A percentile compares a stretch with the other conserved stretches of the same genome.
phyloP scores from a whole-genome alignment of 2,329 filamentous ascomycete species.

The Allantophomopsis cytisporea region DNA sequence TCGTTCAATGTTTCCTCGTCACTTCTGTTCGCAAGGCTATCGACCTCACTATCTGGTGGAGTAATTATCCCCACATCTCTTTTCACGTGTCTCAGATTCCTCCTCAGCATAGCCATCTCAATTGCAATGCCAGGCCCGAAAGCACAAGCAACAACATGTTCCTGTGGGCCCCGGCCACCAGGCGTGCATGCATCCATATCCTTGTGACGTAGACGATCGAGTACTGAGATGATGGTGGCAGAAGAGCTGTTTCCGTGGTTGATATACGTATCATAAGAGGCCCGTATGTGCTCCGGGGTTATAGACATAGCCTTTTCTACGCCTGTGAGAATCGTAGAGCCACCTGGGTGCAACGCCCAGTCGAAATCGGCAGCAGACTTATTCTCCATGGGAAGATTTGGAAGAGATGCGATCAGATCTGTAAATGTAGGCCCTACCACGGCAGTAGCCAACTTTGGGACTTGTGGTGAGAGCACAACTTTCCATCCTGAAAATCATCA shows the following conservation, averaged over 20 bases:
- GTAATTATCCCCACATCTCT: constrained; percentile 13
- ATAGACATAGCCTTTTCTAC: constrained; percentile 45
- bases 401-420: constrained; percentile 34
- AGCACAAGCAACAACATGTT: constrained; percentile 52
- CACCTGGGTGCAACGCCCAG: constrained; percentile 63
- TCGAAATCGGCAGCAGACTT: constrained; percentile 44
- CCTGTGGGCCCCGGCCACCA: constrained; percentile 28
- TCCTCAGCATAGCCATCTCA: constrained; percentile 52
- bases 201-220: constrained; percentile 43
- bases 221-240: constrained; percentile 54
- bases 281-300: constrained; percentile 48
- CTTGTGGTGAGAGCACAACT: constrained; percentile 46
- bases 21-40: constrained; percentile 14
- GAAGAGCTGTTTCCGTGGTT: constrained; percentile 57
- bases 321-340: constrained; percentile 50
- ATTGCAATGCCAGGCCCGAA: constrained; percentile 58
- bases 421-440: constrained; percentile 39
- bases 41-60: constrained; percentile 13
- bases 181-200: constrained; percentile 45
- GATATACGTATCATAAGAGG: constrained; percentile 57
- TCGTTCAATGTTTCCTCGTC: constrained; percentile 15
- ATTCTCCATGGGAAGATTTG: constrained; percentile 28
- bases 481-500: constrained; percentile 38
- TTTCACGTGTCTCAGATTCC: constrained; percentile 15
- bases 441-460: constrained; percentile 39